These are phyloP conservation scores for Biscogniauxia mediterranea DNA, from an alignment of 2,329 filamentous ascomycete genomes.

Conservation along the genomic window DNA sequence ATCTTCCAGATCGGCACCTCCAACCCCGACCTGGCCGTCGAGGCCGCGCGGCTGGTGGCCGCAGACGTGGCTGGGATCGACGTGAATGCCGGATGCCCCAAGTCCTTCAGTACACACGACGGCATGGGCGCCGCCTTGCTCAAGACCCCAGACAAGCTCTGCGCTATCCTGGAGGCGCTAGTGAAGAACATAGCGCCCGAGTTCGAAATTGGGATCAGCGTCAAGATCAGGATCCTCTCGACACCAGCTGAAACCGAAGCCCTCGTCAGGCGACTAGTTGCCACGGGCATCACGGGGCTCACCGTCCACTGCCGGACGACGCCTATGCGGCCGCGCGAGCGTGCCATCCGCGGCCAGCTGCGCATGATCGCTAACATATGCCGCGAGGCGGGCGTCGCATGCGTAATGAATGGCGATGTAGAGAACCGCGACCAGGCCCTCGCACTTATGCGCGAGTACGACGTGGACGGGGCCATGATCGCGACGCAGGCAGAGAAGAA, in stretches of 20 bases:
- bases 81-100: conserved; percentile 97
- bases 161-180: conserved; percentile 77
- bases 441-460: conserved; percentile 70
- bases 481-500: conserved; percentile 91
- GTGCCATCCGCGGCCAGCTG: conserved; percentile 81
- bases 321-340: conserved; percentile 88
- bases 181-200: conserved; percentile 74
- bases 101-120: conserved; percentile 88
- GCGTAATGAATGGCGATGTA: conserved; percentile 95
- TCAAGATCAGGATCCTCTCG: conserved; percentile 90
- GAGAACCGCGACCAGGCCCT: conserved; percentile 69
- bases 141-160: conserved; percentile 78
- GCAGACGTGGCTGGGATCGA: conserved; percentile 90
- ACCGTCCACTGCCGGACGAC: conserved; percentile 96
- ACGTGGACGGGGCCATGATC: conserved; percentile 96
- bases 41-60: conserved; percentile 81
- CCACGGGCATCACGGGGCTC: conserved; percentile 86
- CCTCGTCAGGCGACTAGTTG: conserved; percentile 74
- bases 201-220: conserved; percentile 88
- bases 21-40: conserved; percentile 76
- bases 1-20: conserved; percentile 94
- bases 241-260: conserved; percentile 71
- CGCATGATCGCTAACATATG: conserved; percentile 81
- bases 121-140: conserved; percentile 96
- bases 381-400: conserved; percentile 81